Conservation (phyloP, 306 rosid species). For the Echinosophora koreensis region DNA sequence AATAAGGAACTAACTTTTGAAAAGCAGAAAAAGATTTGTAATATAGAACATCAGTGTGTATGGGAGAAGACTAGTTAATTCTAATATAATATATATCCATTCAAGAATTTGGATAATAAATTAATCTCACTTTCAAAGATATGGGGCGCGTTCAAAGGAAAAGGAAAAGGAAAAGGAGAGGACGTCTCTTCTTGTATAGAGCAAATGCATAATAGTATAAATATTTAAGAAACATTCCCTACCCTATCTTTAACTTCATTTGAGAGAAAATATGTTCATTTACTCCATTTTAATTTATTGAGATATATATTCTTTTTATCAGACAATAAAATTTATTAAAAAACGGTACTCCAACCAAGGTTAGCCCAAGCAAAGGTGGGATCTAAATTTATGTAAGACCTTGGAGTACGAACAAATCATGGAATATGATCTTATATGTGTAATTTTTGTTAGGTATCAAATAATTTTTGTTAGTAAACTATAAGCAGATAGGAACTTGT, state of each 20-base stretch:
- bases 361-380: no score
- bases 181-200: background rate
- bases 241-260: background rate
- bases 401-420: no score
- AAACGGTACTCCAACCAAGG: no score
- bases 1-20: slow-evolving; percentile 37
- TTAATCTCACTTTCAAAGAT: slow-evolving; percentile 23
- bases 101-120: slow-evolving; percentile 24
- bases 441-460: no score
- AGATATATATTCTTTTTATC: background rate
- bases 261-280: background rate
- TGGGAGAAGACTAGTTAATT: background rate
- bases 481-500: no score
- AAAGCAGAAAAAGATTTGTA: slow-evolving; percentile 2
- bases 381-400: no score
- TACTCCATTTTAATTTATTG: background rate
- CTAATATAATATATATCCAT: background rate
- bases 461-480: no score
- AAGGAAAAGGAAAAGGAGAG: background rate
- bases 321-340: no score
- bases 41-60: background rate
- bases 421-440: no score
- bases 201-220: background rate
- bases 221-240: background rate
- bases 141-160: slow-evolving; percentile 6